These are phyloP conservation scores for Suhomyces anneliseae DNA, from an alignment of 1,139 yeast genomes.

Conservation along the genomic window DNA sequence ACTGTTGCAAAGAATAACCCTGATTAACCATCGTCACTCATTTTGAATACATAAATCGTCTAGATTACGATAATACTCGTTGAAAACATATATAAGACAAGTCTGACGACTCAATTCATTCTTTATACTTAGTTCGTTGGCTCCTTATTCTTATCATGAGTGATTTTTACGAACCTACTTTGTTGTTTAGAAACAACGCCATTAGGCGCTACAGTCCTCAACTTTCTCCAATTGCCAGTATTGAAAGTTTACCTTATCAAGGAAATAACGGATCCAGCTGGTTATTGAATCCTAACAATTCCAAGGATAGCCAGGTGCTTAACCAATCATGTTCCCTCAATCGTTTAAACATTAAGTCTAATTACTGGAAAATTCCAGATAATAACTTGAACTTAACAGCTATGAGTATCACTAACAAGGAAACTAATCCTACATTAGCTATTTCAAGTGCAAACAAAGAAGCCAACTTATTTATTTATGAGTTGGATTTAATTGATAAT, in stretches of 20 bases:
- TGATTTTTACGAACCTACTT: slow-evolving; percentile 45
- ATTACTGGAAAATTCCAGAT: slow-evolving; percentile 76
- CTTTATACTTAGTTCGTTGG: no score
- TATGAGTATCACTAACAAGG: slow-evolving; percentile 35
- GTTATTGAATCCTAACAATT: slow-evolving; percentile 27
- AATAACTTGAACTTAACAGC: slow-evolving; percentile 56
- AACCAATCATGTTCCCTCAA: slow-evolving; percentile 45
- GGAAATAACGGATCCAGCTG: slow-evolving; percentile 17
- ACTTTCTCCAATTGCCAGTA: slow-evolving; percentile 32
- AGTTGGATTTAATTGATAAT: slow-evolving; percentile 43
- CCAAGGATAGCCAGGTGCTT: slow-evolving; percentile 32
- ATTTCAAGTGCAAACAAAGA: slow-evolving; percentile 58
- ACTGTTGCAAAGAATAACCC: not conserved
- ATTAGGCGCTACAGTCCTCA: slow-evolving; percentile 31
- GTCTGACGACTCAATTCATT: no score
- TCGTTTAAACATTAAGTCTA: slow-evolving; percentile 50
- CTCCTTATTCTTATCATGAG: slow-evolving; percentile 20
- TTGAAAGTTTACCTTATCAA: slow-evolving; percentile 17
- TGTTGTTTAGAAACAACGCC: slow-evolving; percentile 49
- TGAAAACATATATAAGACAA: no score
- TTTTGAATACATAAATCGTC: not conserved
- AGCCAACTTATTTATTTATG: slow-evolving; percentile 65
- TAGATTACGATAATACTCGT: not conserved
- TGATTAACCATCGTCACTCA: not conserved
- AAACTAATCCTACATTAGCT: slow-evolving; percentile 46